phyloP scores from a whole-genome alignment of 257 asterid genomes.

The Solanum piurae region DNA sequence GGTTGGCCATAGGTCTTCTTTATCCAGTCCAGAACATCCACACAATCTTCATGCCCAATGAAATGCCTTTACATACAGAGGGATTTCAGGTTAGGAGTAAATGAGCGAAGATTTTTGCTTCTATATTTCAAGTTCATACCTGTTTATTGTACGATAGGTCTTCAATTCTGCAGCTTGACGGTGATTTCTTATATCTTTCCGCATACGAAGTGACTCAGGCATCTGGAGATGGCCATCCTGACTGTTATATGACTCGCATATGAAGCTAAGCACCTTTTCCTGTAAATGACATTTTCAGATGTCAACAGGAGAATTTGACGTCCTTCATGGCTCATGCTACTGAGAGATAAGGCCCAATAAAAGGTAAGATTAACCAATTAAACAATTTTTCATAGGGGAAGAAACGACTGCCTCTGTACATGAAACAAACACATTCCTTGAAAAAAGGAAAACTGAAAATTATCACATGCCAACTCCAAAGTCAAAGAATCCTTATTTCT shows the following conservation, averaged over 20 bases:
- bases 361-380: neutral
- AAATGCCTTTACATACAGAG: slow-evolving; percentile 47
- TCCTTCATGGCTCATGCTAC: neutral
- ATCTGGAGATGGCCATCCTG: slow-evolving; percentile 36
- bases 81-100: neutral
- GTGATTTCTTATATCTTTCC: slow-evolving; percentile 41
- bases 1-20: slow-evolving; percentile 29
- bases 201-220: slow-evolving; percentile 67
- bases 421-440: neutral
- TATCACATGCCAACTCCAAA: neutral
- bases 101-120: neutral
- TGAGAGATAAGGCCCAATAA: neutral
- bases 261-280: slow-evolving; percentile 68
- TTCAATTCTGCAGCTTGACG: slow-evolving; percentile 44
- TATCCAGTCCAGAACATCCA: slow-evolving; percentile 65
- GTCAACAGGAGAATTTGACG: neutral
- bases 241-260: slow-evolving; percentile 49
- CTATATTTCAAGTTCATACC: slow-evolving; percentile 26
- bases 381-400: neutral
- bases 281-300: slow-evolving; percentile 17
- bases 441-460: neutral
- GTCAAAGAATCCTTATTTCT: neutral
- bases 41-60: slow-evolving; percentile 44
- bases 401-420: neutral
- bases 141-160: slow-evolving; percentile 62